Base-by-base conservation (phyloP, 2,329 filamentous ascomycete genomes). In the Neopestalotiopsis sp. region DNA sequence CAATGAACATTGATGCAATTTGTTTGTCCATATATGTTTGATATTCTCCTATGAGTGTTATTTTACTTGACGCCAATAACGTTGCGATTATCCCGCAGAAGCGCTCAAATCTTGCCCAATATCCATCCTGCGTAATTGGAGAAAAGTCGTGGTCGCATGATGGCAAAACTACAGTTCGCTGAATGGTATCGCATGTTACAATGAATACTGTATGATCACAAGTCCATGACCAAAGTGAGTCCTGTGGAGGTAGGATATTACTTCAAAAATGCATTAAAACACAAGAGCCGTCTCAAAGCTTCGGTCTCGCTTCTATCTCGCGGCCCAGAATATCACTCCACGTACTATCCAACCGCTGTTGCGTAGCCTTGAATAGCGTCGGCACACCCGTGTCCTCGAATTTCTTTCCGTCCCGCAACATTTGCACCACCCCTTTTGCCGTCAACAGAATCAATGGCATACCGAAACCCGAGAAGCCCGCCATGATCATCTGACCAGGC, bases 391-490 rank as follows among this genome's bases (percentile, higher is more conserved):
- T 80, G 14, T 79, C 72, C 62, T 78, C 76, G 65, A 81, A 83
- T 0, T 69, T 64, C 1, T 63, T 57, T 2, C 72, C 76, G 1
- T 77, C 70, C 5, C 74, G 32, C 0, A 84, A 70, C 82, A 86
- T 85, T 32, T 75, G 70, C 2, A 78, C 81, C 7, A 86, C 58
- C 0, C 78, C 83, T 69, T 82, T 81, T 4, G 79, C 80, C 4
- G 78, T 74, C 0, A 84, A 75, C 20, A 82, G 82, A 20, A 85
- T 80, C 28, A 83, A 72, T 0, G 83, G 80, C 84, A 88, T 88
- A 0, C 85, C 86, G 67, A 86, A 84, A 0, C 86, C 85, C 38
- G 81, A 83, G 69, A 86, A 87, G 0, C 85, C 85, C 0, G 81
- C 84, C 28, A 84, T 74, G 20, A 87, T 76, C 60, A 80, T 84